These are phyloP conservation scores for Allium sativum DNA, from an alignment of 106 monocot genomes.

Conservation along the genomic window DNA sequence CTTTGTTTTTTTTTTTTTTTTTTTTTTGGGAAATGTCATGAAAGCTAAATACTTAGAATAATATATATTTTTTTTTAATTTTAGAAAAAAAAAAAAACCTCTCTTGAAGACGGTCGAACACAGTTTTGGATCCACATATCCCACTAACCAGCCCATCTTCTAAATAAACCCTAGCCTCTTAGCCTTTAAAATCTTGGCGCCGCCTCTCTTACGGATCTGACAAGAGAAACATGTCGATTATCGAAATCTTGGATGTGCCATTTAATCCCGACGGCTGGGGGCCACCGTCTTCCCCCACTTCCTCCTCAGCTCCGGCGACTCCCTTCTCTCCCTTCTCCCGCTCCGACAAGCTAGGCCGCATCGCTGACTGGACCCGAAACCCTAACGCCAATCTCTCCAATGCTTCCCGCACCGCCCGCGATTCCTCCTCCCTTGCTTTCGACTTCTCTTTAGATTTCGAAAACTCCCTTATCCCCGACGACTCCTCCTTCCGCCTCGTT, in stretches of 20 bases:
- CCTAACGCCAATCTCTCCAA: slow-evolving; percentile 5
- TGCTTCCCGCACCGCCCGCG: slow-evolving; percentile 4
- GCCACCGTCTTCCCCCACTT: slow-evolving; percentile 51
- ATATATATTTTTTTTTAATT: no score
- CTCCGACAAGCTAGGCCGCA: slow-evolving; percentile 88
- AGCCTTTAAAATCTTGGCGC: no score
- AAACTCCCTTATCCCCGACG: slow-evolving; percentile 25
- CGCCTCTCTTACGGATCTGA: not conserved
- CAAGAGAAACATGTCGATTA: slow-evolving; percentile 31
- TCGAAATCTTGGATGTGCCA: slow-evolving; percentile 65
- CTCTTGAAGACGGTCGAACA: no score
- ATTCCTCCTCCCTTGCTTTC: slow-evolving; percentile 9
- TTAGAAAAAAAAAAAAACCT: no score
- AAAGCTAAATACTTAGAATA: no score
- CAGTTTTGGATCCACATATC: no score
- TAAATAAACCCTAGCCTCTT: no score
- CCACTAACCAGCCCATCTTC: no score
- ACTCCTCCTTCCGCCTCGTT: slow-evolving; percentile 86
- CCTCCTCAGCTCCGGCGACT: slow-evolving; percentile 34
- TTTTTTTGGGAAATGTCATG: no score
- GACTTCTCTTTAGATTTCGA: slow-evolving; percentile 60
- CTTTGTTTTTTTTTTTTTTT: no score
- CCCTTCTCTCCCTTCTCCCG: slow-evolving; percentile 98
- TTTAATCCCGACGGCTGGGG: slow-evolving; percentile 99
- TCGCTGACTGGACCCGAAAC: slow-evolving; percentile 96